Percentiles rank a stretch among this genome's conserved stretches.
phyloP scores from a whole-genome alignment of 768 basidiomycete genomes.

The Panellus pusillus region DNA sequence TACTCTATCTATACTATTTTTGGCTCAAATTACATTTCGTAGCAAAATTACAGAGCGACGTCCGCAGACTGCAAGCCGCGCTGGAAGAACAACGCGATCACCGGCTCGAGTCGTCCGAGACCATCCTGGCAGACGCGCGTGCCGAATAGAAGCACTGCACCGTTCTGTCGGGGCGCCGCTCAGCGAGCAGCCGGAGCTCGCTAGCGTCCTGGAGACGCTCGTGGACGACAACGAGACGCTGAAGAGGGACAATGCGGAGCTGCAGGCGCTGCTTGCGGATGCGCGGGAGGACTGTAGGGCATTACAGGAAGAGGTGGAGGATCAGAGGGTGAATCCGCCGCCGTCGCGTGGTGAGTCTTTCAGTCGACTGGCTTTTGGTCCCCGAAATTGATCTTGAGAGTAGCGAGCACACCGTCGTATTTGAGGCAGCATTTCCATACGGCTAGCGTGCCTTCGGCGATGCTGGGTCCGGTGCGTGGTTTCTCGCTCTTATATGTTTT shows the following conservation, averaged over 20 bases:
- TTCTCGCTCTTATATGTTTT: neutral
- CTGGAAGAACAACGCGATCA: conserved; percentile 61
- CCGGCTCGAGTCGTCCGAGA: conserved; percentile 66
- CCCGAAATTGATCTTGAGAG: neutral
- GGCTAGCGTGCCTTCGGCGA: conserved; percentile 45
- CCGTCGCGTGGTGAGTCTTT: conserved; percentile 38
- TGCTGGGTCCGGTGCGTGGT: conserved; percentile 34
- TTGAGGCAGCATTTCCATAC: conserved; percentile 41
- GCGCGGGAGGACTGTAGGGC: conserved; percentile 73
- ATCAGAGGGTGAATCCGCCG: conserved; percentile 55
- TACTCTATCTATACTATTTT: neutral
- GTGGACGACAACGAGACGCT: conserved; percentile 83
- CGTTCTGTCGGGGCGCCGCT: conserved; percentile 44
- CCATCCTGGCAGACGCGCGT: conserved; percentile 65
- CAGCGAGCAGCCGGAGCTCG: conserved; percentile 58
- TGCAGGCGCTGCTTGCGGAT: conserved; percentile 72
- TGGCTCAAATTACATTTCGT: neutral
- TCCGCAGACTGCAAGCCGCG: conserved; percentile 61
- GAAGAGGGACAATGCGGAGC: conserved; percentile 78
- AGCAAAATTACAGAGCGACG: conserved; percentile 74
- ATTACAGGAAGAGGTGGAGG: conserved; percentile 74
- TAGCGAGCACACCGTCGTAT: conserved; percentile 40
- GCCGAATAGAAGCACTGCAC: conserved; percentile 62
- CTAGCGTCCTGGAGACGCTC: conserved; percentile 74
- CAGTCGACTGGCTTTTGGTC: neutral